Percentiles rank a stretch among this genome's conserved stretches.
phyloP scores from a whole-genome alignment of 768 basidiomycete genomes.

The Lepiota subincarnata region DNA sequence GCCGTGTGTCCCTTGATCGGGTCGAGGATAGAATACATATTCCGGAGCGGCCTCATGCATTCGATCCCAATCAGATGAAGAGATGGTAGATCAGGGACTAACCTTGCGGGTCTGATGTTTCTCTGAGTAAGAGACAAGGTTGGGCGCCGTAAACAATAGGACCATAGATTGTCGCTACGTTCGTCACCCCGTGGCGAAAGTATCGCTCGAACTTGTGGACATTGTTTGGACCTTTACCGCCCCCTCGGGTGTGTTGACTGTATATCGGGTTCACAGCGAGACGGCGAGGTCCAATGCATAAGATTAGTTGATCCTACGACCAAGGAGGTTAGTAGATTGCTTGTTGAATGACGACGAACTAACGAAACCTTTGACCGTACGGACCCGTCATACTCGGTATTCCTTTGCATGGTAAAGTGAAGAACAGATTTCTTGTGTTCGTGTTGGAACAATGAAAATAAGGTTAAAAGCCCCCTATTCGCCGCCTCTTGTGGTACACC shows the following conservation, averaged over 20 bases:
- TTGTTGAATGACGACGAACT: neutral
- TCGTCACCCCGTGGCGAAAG: constrained; percentile 75
- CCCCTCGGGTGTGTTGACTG: constrained; percentile 88
- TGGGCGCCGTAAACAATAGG: constrained; percentile 85
- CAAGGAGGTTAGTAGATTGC: constrained; percentile 7
- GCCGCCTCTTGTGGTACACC: constrained; percentile 67
- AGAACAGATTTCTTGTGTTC: constrained; percentile 94
- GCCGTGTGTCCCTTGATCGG: neutral
- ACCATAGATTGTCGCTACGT: constrained; percentile 84
- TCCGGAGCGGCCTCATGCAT: neutral
- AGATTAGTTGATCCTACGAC: constrained; percentile 74
- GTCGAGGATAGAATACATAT: neutral
- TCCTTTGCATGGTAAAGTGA: constrained; percentile 90
- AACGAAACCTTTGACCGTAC: constrained; percentile 81
- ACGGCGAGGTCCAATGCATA: constrained; percentile 87
- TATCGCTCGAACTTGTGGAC: constrained; percentile 96
- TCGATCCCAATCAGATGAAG: neutral
- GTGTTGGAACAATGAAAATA: constrained; percentile 87
- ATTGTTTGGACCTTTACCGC: constrained; percentile 90
- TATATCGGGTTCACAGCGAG: constrained; percentile 83
- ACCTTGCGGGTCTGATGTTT: constrained; percentile 68
- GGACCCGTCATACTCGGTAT: constrained; percentile 87
- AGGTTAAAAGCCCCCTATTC: constrained; percentile 45
- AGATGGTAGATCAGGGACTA: constrained; percentile 14
- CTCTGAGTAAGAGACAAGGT: constrained; percentile 73